These are phyloP conservation scores for Didymosphaeria variabile DNA, from an alignment of 2,329 filamentous ascomycete species.

Conservation along the genomic window DNA sequence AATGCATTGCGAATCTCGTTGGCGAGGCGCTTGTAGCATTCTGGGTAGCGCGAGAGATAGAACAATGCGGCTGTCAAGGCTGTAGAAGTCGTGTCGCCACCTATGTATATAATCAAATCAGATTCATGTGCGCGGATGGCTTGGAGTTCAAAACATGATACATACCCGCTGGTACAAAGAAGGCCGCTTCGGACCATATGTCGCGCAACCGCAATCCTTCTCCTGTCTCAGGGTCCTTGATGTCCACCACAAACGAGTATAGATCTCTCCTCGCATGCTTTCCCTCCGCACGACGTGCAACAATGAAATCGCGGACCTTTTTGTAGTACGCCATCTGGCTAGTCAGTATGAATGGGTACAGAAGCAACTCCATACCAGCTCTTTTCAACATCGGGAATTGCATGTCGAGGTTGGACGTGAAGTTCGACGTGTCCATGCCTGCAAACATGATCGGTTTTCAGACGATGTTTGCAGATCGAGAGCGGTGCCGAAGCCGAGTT, in stretches of 20 bases:
- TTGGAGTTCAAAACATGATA: background rate
- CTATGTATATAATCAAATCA: constrained; percentile 46
- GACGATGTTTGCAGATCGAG: constrained; percentile 40
- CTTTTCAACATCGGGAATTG: constrained; percentile 21
- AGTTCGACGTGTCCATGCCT: constrained; percentile 36
- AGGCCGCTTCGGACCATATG: constrained; percentile 25
- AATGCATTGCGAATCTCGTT: constrained; percentile 29
- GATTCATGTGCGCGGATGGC: background rate
- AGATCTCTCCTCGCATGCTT: constrained; percentile 46
- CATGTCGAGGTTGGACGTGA: constrained; percentile 21
- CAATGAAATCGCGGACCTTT: constrained; percentile 18
- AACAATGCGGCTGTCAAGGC: constrained; percentile 41
- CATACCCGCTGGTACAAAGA: constrained; percentile 25
- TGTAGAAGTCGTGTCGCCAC: constrained; percentile 46
- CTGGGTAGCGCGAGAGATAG: constrained; percentile 48
- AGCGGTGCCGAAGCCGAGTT: constrained; percentile 46
- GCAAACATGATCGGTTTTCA: constrained; percentile 35
- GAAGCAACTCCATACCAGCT: constrained; percentile 17
- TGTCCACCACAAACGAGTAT: constrained; percentile 49
- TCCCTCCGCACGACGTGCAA: constrained; percentile 10
- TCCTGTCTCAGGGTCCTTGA: constrained; percentile 51
- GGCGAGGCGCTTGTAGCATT: constrained; percentile 24
- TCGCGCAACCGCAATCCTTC: constrained; percentile 15
- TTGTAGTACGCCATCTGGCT: constrained; percentile 14
- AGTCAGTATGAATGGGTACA: constrained; percentile 19